Percentiles rank a stretch among this genome's conserved stretches.
These are phyloP conservation scores for Salix udensis DNA, from an alignment of 345 rosid species.

Conservation along the genomic window DNA sequence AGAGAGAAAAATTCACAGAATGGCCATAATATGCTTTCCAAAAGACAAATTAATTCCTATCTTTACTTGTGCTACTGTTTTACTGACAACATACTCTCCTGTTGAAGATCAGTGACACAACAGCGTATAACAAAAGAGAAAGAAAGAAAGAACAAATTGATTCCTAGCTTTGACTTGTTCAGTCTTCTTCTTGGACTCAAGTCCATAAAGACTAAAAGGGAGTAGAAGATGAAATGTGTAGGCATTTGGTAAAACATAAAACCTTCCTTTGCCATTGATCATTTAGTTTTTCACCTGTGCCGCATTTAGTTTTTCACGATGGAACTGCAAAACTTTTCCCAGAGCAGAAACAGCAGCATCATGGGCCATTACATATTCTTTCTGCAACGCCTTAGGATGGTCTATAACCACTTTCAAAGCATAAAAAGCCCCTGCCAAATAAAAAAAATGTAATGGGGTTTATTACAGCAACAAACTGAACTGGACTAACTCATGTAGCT, in stretches of 20 bases:
- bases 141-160: too few relatives aligned
- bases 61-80: neutral
- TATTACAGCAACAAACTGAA: too few relatives aligned
- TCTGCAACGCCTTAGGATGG: neutral
- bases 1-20: neutral
- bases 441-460: neutral
- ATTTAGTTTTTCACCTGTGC: neutral
- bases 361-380: constrained; percentile 10
- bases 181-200: too few relatives aligned
- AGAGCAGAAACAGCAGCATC: constrained; percentile 17
- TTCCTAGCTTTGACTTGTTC: too few relatives aligned
- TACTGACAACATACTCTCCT: neutral
- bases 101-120: neutral
- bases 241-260: neutral
- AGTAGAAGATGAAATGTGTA: neutral
- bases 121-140: too few relatives aligned
- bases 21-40: neutral
- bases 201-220: neutral
- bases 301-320: constrained; percentile 2
- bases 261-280: neutral
- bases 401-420: constrained; percentile 7
- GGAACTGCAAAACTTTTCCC: constrained; percentile 15
- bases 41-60: neutral
- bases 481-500: neutral
- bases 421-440: constrained; percentile 1